A percentile compares a stretch with the other conserved stretches of the same genome.
These are phyloP conservation scores for Mycena chlorophos DNA, from an alignment of 768 basidiomycete species.

Conservation along the genomic window DNA sequence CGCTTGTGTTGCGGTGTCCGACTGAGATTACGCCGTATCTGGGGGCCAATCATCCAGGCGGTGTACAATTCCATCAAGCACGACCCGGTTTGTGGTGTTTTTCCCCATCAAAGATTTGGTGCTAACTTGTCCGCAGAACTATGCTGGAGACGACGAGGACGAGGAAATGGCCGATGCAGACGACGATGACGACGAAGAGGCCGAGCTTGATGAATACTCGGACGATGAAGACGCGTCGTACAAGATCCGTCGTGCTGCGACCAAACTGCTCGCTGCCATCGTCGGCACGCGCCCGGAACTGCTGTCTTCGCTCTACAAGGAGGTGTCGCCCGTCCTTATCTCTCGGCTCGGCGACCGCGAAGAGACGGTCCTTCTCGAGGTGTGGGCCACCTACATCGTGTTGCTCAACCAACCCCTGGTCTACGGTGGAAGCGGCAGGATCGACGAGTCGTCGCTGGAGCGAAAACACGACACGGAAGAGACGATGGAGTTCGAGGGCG, in stretches of 20 bases:
- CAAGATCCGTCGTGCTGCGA: conserved; percentile 92
- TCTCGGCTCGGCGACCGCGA: conserved; percentile 93
- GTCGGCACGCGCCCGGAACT: conserved; percentile 91
- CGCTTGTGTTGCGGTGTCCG: conserved; percentile 80
- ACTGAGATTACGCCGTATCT: conserved; percentile 74
- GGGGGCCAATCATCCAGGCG: conserved; percentile 70
- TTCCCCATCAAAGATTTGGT: background rate
- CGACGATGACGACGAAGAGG: conserved; percentile 80
- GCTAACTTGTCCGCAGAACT: conserved; percentile 39
- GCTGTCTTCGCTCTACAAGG: conserved; percentile 73
- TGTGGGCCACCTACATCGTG: conserved; percentile 83
- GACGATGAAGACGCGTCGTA: conserved; percentile 99
- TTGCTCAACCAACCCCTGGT: conserved; percentile 83
- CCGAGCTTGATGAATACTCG: conserved; percentile 84
- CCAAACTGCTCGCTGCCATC: conserved; percentile 83
- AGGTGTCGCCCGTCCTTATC: conserved; percentile 85
- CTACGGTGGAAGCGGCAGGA: conserved; percentile 61
- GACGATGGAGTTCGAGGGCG: conserved; percentile 73
- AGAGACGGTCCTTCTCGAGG: conserved; percentile 88
- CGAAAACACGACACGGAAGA: conserved; percentile 78
- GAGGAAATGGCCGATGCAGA: conserved; percentile 68
- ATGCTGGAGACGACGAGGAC: conserved; percentile 51
- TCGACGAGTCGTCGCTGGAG: conserved; percentile 54
- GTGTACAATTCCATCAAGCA: conserved; percentile 83
- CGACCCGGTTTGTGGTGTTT: conserved; percentile 65